Conservation (phyloP, 441 rosid species). For the Mallotus repandus region DNA sequence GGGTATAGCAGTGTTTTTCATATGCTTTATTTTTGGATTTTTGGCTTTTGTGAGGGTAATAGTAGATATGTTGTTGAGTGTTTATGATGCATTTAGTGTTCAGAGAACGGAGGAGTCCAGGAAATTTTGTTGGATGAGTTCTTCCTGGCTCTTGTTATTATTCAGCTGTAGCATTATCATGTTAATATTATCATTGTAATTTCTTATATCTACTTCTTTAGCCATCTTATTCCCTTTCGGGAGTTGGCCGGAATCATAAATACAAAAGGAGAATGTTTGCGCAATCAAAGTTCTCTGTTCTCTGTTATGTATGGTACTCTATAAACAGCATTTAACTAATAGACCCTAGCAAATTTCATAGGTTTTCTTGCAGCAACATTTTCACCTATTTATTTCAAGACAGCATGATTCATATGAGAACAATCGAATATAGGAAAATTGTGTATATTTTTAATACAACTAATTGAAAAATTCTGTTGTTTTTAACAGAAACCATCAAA, state of each 20-base stretch:
- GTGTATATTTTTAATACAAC: too few relatives aligned
- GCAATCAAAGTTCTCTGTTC: not conserved
- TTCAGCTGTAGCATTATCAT: constrained; percentile 46
- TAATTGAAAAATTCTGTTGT: too few relatives aligned
- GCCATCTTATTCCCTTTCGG: too few relatives aligned
- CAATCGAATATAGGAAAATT: too few relatives aligned
- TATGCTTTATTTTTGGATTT: constrained; percentile 55
- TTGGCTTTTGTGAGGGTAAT: constrained; percentile 47
- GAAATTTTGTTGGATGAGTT: constrained; percentile 58
- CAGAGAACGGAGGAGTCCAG: constrained; percentile 34
- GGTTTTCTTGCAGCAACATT: too few relatives aligned
- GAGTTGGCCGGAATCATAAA: constrained; percentile 2
- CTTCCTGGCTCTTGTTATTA: constrained; percentile 65
- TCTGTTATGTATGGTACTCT: not conserved
- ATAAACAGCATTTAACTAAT: too few relatives aligned
- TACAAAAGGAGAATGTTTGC: not conserved
- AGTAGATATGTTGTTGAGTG: constrained; percentile 41
- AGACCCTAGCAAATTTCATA: too few relatives aligned
- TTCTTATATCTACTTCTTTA: not conserved
- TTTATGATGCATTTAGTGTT: constrained; percentile 33
- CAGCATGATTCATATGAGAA: too few relatives aligned
- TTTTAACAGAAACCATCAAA: too few relatives aligned
- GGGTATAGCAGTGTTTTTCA: constrained; percentile 51
- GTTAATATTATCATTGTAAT: constrained; percentile 51
- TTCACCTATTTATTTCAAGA: too few relatives aligned